A percentile compares a stretch with the other conserved stretches of the same genome.
phyloP scores from a whole-genome alignment of 805 yeast species.

The Zygoascus bituminiphila region DNA sequence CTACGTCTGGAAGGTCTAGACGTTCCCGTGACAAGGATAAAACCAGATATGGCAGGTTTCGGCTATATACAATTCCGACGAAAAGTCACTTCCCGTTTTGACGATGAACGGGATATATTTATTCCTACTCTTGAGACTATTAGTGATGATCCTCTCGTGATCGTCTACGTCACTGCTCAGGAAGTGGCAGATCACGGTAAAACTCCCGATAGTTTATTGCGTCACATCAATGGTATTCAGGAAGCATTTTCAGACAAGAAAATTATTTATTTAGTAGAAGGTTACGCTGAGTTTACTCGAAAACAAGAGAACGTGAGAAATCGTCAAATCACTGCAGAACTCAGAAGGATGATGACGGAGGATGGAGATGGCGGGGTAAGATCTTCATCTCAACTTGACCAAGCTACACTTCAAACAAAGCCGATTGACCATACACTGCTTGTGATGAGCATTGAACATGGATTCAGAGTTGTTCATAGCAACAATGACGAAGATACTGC shows the following conservation, averaged over 20 bases:
- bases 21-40: not conserved
- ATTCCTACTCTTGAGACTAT: constrained; percentile 11
- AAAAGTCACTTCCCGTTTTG: constrained; percentile 12
- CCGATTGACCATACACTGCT: not conserved
- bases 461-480: constrained; percentile 11
- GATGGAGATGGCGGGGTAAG: not conserved
- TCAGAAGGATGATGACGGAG: constrained; percentile 11
- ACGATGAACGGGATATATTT: constrained; percentile 15
- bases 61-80: constrained; percentile 9
- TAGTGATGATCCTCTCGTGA: constrained; percentile 7
- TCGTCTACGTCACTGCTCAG: constrained; percentile 5
- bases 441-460: constrained; percentile 8
- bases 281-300: constrained; percentile 7
- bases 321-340: constrained; percentile 8
- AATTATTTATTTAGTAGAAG: constrained; percentile 15
- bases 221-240: constrained; percentile 3
- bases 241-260: not conserved
- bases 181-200: not conserved
- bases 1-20: not conserved
- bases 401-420: not conserved
- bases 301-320: constrained; percentile 8
- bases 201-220: not conserved
- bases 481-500: constrained; percentile 8
- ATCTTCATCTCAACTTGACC: not conserved
- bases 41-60: not conserved